Conservation (phyloP, 1,284 basidiomycete species). For the Malassezia vespertilionis region DNA sequence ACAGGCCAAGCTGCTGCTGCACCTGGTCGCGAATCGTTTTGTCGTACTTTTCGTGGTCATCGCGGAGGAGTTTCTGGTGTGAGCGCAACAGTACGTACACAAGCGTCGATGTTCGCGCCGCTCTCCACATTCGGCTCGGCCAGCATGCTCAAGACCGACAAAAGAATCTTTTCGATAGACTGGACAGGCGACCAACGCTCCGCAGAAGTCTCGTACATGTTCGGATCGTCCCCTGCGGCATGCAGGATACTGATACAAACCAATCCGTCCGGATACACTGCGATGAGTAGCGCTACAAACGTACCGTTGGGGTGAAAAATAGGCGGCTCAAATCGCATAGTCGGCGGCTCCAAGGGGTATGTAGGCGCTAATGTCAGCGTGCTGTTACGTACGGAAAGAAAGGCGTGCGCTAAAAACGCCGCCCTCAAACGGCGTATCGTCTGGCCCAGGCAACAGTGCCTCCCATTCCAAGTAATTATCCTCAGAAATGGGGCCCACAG, state of each 20-base stretch:
- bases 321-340: conserved; percentile 92
- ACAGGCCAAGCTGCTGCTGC: conserved; percentile 42
- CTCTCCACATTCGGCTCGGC: conserved; percentile 99
- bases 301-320: conserved; percentile 93
- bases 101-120: conserved; percentile 82
- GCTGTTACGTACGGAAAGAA: conserved; percentile 62
- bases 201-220: conserved; percentile 69
- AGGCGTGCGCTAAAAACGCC: conserved; percentile 88
- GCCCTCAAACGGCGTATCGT: conserved; percentile 96
- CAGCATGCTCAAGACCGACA: conserved; percentile 97
- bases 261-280: conserved; percentile 82
- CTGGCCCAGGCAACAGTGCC: conserved; percentile 86
- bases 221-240: conserved; percentile 78
- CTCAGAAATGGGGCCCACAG: conserved; percentile 71
- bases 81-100: conserved; percentile 36
- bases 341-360: conserved; percentile 46
- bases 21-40: conserved; percentile 38
- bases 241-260: conserved; percentile 99
- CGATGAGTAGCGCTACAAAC: conserved; percentile 37
- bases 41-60: conserved; percentile 42
- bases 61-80: conserved; percentile 41
- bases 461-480: conserved; percentile 98
- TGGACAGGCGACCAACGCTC: conserved; percentile 98
- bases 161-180: conserved; percentile 79
- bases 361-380: conserved; percentile 24